Evolutionary conservation across 2,329 filamentous ascomycete genomes (phyloP), one percentile per base, ranked within the genome.

Genomic region (Eutypa lata): DNA sequence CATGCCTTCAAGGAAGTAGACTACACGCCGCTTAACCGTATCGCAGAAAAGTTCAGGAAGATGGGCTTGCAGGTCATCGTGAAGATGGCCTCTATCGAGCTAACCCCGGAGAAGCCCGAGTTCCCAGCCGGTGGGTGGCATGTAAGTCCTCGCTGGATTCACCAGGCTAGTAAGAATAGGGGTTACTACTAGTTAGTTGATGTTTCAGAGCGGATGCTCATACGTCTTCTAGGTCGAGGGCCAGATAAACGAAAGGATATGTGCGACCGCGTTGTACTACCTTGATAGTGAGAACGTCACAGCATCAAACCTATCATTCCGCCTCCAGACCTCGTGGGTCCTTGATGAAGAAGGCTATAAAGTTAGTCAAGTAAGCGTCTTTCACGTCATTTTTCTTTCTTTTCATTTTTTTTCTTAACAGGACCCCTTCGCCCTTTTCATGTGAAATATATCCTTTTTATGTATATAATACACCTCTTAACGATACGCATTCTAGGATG

Each of bases 51-150:
- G 24, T 68, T 67, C 53, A 57, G 64, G 8, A 60, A 73, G 1
- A 63, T 66, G 6, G 77, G 78, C 2, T 61, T 88, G 3, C 85
- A 89, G 59, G 66, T 88, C 35, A 83, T 88, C 48, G 77, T 87
- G 31, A 87, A 87, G 61, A 71, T 89, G 57, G 76, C 81, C 1
- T 79, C 75, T 35, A 79, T 87, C 48, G 73, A 84, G 42, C 71
- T 87, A 2, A 82, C 76, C 0, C 82, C 82, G 0, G 77, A 80
- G 10, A 77, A 81, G 31, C 78, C 81, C 0, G 62, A 62, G 0
- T 85, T 79, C 56, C 60, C 69, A 0, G 72, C 69, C 3, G 76
- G 76, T 1, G 62, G 63, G 2, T 82, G 78, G 77, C 79, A 81
- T 54, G 68, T 77, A 44, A 55, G 63, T 57, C 14, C 31, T 37